Conservation (phyloP, 768 basidiomycete genomes). For the Strobilomyces dryophilus region DNA sequence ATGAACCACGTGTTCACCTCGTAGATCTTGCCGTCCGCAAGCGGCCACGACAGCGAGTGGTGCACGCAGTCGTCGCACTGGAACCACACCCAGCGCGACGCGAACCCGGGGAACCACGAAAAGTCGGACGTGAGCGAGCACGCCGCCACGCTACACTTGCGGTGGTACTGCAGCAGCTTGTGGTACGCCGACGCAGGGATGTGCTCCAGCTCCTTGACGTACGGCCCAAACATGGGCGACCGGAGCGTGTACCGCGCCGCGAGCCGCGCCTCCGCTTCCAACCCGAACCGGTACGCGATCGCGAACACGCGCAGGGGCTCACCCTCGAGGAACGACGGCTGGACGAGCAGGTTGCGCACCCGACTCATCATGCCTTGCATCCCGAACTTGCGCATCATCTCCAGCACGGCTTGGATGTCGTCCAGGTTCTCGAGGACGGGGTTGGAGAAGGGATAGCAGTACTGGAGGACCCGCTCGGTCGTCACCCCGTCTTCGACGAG, state of each 20-base stretch:
- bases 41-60: slow-evolving; percentile 31
- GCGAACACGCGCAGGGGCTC: slow-evolving; percentile 38
- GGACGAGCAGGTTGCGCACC: slow-evolving; percentile 26
- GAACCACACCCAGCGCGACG: slow-evolving; percentile 37
- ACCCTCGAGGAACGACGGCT: slow-evolving; percentile 23
- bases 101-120: slow-evolving; percentile 34
- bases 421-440: slow-evolving; percentile 33
- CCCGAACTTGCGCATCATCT: slow-evolving; percentile 37
- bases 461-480: slow-evolving; percentile 32
- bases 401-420: slow-evolving; percentile 33
- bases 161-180: slow-evolving; percentile 34
- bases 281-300: slow-evolving; percentile 35
- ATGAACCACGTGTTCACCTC: slow-evolving; percentile 34
- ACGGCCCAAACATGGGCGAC: slow-evolving; percentile 32
- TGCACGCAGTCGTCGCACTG: slow-evolving; percentile 37
- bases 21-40: slow-evolving; percentile 33
- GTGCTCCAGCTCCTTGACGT: slow-evolving; percentile 34
- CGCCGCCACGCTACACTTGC: slow-evolving; percentile 29
- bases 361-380: slow-evolving; percentile 32
- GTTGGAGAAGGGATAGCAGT: slow-evolving; percentile 34
- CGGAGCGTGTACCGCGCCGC: slow-evolving; percentile 36
- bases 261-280: slow-evolving; percentile 30
- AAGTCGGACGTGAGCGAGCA: slow-evolving; percentile 33
- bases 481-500: slow-evolving; percentile 31
- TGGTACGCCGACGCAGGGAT: slow-evolving; percentile 36